phyloP scores from a whole-genome alignment of 2,329 filamentous ascomycete genomes.

The Cytospora leucostoma region DNA sequence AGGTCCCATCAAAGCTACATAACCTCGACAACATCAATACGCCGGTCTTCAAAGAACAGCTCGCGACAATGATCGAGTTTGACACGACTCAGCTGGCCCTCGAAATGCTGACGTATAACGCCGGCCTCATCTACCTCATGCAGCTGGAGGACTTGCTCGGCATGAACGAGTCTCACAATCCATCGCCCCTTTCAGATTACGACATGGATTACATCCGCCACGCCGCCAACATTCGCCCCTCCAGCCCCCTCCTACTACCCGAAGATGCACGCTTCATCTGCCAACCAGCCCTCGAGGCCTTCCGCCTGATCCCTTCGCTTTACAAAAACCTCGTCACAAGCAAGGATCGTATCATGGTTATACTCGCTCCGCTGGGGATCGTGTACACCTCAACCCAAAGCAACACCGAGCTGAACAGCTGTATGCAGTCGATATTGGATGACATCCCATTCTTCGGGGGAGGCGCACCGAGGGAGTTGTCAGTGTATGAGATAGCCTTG shows the following conservation, averaged over 20 bases:
- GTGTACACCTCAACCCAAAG: constrained; percentile 24
- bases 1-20: constrained; percentile 18
- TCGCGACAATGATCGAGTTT: constrained; percentile 23
- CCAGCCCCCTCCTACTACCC: constrained; percentile 21
- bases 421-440: constrained; percentile 26
- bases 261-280: constrained; percentile 23
- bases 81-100: constrained; percentile 25
- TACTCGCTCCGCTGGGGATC: constrained; percentile 27
- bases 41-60: constrained; percentile 23
- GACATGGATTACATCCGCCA: constrained; percentile 15
- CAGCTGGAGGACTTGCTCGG: constrained; percentile 25
- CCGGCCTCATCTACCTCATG: constrained; percentile 25
- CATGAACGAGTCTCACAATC: constrained; percentile 19
- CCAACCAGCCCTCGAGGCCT: constrained; percentile 27
- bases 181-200: constrained; percentile 2
- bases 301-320: constrained; percentile 27
- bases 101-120: constrained; percentile 28
- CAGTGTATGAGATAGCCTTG: constrained; percentile 20
- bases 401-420: constrained; percentile 21
- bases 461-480: constrained; percentile 17
- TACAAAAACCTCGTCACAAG: constrained; percentile 27
- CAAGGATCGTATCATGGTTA: constrained; percentile 27
- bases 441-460: constrained; percentile 26
- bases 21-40: constrained; percentile 20
- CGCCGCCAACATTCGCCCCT: not conserved